These are phyloP conservation scores for Lichtheimia hyalospora DNA, from an alignment of 371 early-diverging fungal species.

Conservation along the genomic window DNA sequence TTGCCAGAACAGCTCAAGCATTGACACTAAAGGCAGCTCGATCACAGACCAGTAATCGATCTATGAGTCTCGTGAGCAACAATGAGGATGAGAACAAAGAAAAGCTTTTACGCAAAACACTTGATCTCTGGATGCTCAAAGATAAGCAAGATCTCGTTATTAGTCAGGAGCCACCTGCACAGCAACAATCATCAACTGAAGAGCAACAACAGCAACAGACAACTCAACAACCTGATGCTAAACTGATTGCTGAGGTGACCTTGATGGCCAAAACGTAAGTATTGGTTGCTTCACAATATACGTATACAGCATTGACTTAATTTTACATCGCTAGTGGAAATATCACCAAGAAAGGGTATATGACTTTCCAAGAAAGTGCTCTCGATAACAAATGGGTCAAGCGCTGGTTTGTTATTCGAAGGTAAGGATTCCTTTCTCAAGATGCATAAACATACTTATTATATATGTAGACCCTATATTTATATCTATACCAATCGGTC, in stretches of 20 bases:
- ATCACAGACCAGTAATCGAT: constrained; percentile 13
- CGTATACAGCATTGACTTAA: background rate
- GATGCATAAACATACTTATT: background rate
- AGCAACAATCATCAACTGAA: constrained; percentile 18
- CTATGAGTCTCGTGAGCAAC: background rate
- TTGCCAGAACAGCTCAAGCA: constrained; percentile 37
- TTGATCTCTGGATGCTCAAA: constrained; percentile 51
- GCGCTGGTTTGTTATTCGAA: constrained; percentile 83
- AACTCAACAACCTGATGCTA: constrained; percentile 20
- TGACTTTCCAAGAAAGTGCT: constrained; percentile 61
- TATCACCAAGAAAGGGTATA: constrained; percentile 60
- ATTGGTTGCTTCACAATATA: constrained; percentile 22
- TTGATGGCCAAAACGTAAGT: constrained; percentile 56
- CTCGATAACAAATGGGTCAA: constrained; percentile 71
- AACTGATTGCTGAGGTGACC: constrained; percentile 60
- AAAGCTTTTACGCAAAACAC: constrained; percentile 38
- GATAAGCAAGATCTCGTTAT: constrained; percentile 34
- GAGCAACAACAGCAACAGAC: background rate
- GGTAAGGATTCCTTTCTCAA: constrained; percentile 30
- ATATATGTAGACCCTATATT: constrained; percentile 68
- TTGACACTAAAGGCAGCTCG: constrained; percentile 7
- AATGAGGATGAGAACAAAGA: constrained; percentile 10
- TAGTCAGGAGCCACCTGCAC: constrained; percentile 49
- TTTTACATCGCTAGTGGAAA: constrained; percentile 50
- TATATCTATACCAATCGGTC: constrained; percentile 68